Base-by-base conservation (phyloP, 352 stramenopile species). In the Phytopythium sindhum region DNA sequence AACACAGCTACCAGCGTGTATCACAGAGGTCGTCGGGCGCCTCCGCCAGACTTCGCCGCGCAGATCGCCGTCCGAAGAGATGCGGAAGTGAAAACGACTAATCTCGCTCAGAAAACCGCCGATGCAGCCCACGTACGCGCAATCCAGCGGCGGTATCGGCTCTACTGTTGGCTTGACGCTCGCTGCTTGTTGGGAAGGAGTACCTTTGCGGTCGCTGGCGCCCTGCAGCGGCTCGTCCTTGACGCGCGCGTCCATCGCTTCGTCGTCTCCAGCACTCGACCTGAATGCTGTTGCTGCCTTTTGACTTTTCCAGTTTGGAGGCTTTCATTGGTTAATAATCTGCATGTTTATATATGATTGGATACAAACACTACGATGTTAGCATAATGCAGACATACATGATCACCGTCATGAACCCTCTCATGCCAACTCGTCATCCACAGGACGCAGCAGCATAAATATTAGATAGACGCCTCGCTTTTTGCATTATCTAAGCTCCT, bases 121-220 rank as follows among this genome's bases (percentile, higher is more conserved):
- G 39, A 89, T 61, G 65, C 53, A 65, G n/a, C 82, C 82, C 23
- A 78, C 78, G 60, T 77, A 88, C 41, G 78, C 71, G 37, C 64
- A 70, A 23, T 81, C 72, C 8, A 79, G 45, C 35, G 64, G 62
- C 37, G 37, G 56, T 45, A 70, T 39, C 50, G 41, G 33, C 0
- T 39, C 12, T 19, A 33, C 29, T 50, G 39, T 4, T 0, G 52
- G 39, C 15, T 23, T 23, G 17, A 2, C 7, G 26, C 14, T 19
- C 48, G 24, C 15, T 8, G 7, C 48, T 4, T 7, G 26, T 28
- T 14, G 5, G 48, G 48, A 15, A 10, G 48, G 0, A 24, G 48
- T 28, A 26, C 26, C 35, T 14, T 17, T 31, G 14, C 2, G 1
- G 12, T 6, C 48, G 4, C 26, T 6, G 15, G 14, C 48, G 15